phyloP scores from a whole-genome alignment of 1,284 basidiomycete species.

The Ustilago shanxiensis region DNA sequence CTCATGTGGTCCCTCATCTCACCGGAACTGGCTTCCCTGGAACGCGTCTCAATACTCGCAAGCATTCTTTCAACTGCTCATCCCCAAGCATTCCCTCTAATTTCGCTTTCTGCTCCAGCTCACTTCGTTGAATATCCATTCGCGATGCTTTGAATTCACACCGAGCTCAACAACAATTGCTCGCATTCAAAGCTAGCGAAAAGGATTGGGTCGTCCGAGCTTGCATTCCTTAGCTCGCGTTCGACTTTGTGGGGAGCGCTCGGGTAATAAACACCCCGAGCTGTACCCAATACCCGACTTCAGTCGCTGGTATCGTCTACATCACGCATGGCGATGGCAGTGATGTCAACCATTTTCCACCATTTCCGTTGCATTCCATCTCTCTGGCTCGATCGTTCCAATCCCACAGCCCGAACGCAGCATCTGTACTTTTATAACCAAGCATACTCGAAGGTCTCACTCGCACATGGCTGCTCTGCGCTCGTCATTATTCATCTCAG shows the following conservation, averaged over 20 bases:
- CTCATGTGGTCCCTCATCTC: neutral
- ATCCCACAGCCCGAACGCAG: constrained; percentile 21
- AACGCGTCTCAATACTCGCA: constrained; percentile 29
- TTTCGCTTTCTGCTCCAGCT: neutral
- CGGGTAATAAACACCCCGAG: neutral
- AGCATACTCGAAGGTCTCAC: constrained; percentile 35
- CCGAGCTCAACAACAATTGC: neutral
- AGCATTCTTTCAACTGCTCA: constrained; percentile 9
- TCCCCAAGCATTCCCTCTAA: constrained; percentile 10
- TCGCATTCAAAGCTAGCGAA: neutral
- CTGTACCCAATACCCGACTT: neutral
- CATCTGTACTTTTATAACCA: constrained; percentile 32
- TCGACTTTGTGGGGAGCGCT: neutral
- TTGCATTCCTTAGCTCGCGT: neutral
- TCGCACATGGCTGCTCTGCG: constrained; percentile 21
- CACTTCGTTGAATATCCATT: neutral
- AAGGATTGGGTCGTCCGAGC: neutral
- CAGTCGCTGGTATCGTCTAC: neutral
- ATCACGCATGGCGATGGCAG: neutral
- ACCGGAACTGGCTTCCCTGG: constrained; percentile 7
- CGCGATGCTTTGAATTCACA: neutral
- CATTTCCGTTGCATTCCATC: constrained; percentile 1
- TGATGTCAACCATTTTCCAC: neutral
- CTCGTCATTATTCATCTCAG: constrained; percentile 6
- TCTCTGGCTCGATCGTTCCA: constrained; percentile 3